A percentile compares a stretch with the other conserved stretches of the same genome.
Conservation (phyloP, 257 asterid species). For the Solanum etuberosum region DNA sequence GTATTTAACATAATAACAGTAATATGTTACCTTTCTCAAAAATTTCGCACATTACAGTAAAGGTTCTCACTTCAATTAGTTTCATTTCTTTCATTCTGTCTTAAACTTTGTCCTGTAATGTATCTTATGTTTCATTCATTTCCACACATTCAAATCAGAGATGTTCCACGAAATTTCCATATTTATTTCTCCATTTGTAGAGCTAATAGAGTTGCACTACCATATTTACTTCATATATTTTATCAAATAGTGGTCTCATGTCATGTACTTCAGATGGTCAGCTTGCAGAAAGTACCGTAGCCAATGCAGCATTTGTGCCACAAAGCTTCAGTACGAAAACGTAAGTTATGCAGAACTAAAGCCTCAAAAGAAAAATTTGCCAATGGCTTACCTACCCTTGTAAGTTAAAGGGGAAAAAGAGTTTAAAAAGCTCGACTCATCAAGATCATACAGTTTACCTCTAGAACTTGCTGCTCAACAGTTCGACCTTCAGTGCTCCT, state of each 20-base stretch:
- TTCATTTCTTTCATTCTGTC: background rate
- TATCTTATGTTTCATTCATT: background rate
- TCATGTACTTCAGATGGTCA: background rate
- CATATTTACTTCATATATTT: background rate
- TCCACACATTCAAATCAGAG: background rate
- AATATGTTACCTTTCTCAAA: background rate
- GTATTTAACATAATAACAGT: background rate
- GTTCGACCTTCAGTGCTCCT: slow-evolving; percentile 12
- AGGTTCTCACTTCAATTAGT: background rate
- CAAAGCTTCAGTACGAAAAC: background rate
- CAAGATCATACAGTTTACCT: background rate
- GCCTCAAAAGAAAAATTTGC: background rate
- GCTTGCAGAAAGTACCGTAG: background rate
- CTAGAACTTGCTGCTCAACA: slow-evolving; percentile 16
- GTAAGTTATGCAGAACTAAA: background rate
- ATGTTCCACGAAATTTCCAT: background rate
- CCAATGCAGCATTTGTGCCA: background rate
- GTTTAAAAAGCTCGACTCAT: background rate
- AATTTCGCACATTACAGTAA: background rate
- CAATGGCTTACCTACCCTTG: background rate
- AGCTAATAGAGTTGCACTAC: background rate
- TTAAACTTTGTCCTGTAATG: background rate
- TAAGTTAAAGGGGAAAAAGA: background rate
- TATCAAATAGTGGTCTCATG: background rate
- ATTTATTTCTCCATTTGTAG: background rate